These are phyloP conservation scores for Pythium dissimile DNA, from an alignment of 352 stramenopile genomes.

Conservation along the genomic window DNA sequence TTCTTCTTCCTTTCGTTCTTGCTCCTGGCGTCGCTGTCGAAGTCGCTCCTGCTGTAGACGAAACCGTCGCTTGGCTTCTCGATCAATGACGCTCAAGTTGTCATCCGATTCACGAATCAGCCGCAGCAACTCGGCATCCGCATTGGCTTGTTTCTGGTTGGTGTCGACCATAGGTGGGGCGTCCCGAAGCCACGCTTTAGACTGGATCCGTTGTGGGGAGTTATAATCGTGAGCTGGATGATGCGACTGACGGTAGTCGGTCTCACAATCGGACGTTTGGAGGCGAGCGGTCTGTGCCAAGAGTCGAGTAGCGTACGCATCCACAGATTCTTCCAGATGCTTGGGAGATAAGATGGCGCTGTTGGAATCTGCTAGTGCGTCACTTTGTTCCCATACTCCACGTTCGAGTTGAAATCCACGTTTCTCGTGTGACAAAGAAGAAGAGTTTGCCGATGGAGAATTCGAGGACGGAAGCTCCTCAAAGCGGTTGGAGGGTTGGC, in stretches of 20 bases:
- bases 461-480: constrained; percentile 13
- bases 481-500: constrained; percentile 5
- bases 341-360: too few species aligned
- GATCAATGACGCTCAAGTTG: constrained; percentile 69
- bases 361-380: too few species aligned
- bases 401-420: too few species aligned
- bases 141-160: not conserved
- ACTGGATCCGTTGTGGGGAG: not conserved
- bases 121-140: constrained; percentile 28
- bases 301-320: too few species aligned
- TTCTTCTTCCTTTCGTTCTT: constrained; percentile 8
- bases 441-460: not conserved
- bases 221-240: too few species aligned
- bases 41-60: constrained; percentile 37
- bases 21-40: constrained; percentile 4
- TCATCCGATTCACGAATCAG: constrained; percentile 60
- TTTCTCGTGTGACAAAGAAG: not conserved
- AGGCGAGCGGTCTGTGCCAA: too few species aligned
- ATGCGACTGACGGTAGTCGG: too few species aligned
- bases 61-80: constrained; percentile 45
- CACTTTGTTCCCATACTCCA: not conserved
- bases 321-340: not conserved
- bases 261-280: too few species aligned
- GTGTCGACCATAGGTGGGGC: not conserved
- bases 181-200: not conserved